Evolutionary conservation across 116 monocot genomes (phyloP).

Genomic region (Cymodocea nodosa): DNA sequence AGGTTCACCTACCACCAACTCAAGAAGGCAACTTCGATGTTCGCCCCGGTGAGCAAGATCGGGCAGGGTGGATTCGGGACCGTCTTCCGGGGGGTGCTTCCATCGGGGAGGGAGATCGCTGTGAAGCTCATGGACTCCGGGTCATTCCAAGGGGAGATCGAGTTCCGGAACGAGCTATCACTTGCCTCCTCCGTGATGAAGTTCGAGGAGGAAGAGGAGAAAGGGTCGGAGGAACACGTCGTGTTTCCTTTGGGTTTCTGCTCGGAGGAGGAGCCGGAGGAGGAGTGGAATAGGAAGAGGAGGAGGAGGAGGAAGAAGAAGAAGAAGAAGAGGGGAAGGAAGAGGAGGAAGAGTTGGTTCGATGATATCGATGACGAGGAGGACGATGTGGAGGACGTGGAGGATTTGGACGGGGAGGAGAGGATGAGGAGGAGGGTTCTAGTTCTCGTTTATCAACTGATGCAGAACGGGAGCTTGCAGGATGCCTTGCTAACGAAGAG

Average conservation of each 20-base stretch:
- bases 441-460: constrained; percentile 84
- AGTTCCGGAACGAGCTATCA: constrained; percentile 88
- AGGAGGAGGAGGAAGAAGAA: constrained; percentile 9
- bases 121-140: constrained; percentile 88
- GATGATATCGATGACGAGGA: constrained; percentile 7
- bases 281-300: constrained; percentile 8
- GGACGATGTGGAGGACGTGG: background rate
- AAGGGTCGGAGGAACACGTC: constrained; percentile 2
- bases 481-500: constrained; percentile 72
- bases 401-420: constrained; percentile 2
- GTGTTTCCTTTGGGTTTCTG: constrained; percentile 57
- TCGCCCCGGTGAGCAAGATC: constrained; percentile 36
- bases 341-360: constrained; percentile 7
- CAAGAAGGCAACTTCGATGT: constrained; percentile 48
- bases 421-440: constrained; percentile 17
- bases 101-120: constrained; percentile 42
- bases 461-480: constrained; percentile 89
- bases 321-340: constrained; percentile 10
- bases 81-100: constrained; percentile 66
- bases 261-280: constrained; percentile 18
- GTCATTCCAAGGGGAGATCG: constrained; percentile 90
- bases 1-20: constrained; percentile 63
- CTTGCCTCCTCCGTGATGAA: constrained; percentile 20
- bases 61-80: constrained; percentile 93
- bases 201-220: background rate